These are phyloP conservation scores for Phaeoacremonium minimum DNA, from an alignment of 2,329 filamentous ascomycete species.

Conservation along the genomic window DNA sequence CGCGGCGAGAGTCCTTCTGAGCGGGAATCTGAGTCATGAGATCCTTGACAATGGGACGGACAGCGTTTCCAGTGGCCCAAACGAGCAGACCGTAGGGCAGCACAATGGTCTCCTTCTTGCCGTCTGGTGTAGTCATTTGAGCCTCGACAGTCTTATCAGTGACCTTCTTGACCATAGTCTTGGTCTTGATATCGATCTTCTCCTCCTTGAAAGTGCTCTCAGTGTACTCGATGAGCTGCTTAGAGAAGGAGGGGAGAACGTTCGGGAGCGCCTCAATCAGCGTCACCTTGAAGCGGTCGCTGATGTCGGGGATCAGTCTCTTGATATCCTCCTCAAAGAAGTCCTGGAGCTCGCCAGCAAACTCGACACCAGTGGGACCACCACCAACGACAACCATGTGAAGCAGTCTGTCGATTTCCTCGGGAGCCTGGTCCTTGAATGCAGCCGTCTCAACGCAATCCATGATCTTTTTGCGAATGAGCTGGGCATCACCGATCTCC, in stretches of 20 bases:
- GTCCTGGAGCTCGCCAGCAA: conserved; percentile 95
- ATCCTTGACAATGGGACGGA: conserved; percentile 85
- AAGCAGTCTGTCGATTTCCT: conserved; percentile 88
- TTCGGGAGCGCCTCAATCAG: conserved; percentile 96
- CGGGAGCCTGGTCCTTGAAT: conserved; percentile 89
- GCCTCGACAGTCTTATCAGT: conserved; percentile 91
- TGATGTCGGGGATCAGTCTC: conserved; percentile 96
- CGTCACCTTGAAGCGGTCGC: conserved; percentile 92
- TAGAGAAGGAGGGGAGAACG: conserved; percentile 96
- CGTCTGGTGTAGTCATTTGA: conserved; percentile 75
- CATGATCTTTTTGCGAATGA: conserved; percentile 98
- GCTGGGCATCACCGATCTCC: conserved; percentile 93
- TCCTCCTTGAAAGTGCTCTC: conserved; percentile 99
- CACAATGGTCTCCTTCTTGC: conserved; percentile 73
- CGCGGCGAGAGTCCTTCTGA: conserved; percentile 91
- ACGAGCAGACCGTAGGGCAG: conserved; percentile 95
- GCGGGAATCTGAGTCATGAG: conserved; percentile 89
- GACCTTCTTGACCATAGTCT: conserved; percentile 98
- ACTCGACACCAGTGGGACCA: conserved; percentile 95
- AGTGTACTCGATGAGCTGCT: conserved; percentile 98
- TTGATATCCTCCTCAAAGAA: conserved; percentile 98
- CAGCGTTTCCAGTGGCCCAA: conserved; percentile 95
- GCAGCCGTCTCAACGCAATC: conserved; percentile 98
- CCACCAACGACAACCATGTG: conserved; percentile 97
- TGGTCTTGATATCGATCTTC: conserved; percentile 94